phyloP scores from a whole-genome alignment of 495 filamentous ascomycete species.

The Xanthoparmelia taractica region DNA sequence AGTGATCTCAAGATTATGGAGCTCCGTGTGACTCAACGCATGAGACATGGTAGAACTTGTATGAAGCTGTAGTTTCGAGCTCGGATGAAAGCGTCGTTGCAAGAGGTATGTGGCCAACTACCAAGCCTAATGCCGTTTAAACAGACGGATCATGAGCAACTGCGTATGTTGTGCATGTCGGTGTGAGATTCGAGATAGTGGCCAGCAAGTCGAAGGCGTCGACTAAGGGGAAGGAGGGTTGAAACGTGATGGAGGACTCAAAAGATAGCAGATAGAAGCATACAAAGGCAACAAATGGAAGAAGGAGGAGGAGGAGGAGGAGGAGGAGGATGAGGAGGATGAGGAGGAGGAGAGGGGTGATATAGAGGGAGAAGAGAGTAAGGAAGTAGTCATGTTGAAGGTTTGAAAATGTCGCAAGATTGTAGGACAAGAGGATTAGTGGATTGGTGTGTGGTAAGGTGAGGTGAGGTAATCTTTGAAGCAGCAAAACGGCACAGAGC shows the following conservation, averaged over 20 bases:
- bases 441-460: neutral
- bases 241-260: neutral
- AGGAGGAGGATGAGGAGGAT: neutral
- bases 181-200: neutral
- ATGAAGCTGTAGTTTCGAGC: neutral
- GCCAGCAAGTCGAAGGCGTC: neutral
- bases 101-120: neutral
- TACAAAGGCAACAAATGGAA: neutral
- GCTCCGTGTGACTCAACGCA: conserved; percentile 13
- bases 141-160: neutral
- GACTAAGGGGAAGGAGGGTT: neutral
- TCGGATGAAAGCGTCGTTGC: neutral
- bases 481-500: conserved; percentile 1
- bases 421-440: too few relatives aligned
- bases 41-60: conserved; percentile 3
- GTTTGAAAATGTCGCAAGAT: too few relatives aligned
- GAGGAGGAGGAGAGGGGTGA: neutral
- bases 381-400: neutral
- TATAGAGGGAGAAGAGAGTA: neutral
- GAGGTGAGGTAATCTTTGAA: neutral
- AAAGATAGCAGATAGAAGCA: neutral
- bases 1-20: conserved; percentile 46
- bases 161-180: neutral
- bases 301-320: neutral
- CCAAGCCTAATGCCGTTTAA: neutral